These are phyloP conservation scores for Candida namnaoensis DNA, from an alignment of 805 yeast genomes.

Conservation along the genomic window DNA sequence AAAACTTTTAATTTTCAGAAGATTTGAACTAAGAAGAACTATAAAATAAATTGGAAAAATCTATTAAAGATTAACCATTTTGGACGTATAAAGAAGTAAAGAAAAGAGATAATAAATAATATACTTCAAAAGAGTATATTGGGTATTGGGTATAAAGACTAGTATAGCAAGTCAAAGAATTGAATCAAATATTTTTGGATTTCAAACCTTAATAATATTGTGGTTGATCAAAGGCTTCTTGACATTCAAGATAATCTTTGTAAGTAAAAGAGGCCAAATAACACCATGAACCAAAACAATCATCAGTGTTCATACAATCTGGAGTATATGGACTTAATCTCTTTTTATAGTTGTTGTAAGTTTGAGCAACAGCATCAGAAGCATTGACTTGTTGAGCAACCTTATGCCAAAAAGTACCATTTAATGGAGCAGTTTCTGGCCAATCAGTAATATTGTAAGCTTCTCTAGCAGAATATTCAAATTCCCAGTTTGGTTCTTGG, in stretches of 20 bases:
- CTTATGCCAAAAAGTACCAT: constrained; percentile 60
- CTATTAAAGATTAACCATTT: too few relatives aligned
- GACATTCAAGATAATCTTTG: constrained; percentile 21
- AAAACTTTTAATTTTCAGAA: too few relatives aligned
- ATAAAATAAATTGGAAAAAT: too few relatives aligned
- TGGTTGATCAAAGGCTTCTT: background rate
- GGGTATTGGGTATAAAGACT: too few relatives aligned
- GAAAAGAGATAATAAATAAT: too few relatives aligned
- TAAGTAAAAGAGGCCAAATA: constrained; percentile 27
- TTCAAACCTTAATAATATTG: too few relatives aligned
- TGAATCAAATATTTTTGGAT: too few relatives aligned
- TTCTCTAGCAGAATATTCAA: constrained; percentile 58
- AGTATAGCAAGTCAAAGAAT: too few relatives aligned
- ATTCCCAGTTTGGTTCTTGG: constrained; percentile 52
- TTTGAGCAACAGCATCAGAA: constrained; percentile 36
- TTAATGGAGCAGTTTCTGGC: constrained; percentile 53
- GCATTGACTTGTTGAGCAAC: constrained; percentile 38
- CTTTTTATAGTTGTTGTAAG: constrained; percentile 37
- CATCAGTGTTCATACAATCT: constrained; percentile 28
- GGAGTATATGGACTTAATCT: constrained; percentile 50
- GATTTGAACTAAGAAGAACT: too few relatives aligned
- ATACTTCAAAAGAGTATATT: too few relatives aligned
- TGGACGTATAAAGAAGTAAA: too few relatives aligned
- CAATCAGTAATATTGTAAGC: constrained; percentile 41
- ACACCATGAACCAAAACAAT: constrained; percentile 33